These are phyloP conservation scores for Candida xiaguanensis DNA, from an alignment of 805 yeast genomes.

Conservation along the genomic window DNA sequence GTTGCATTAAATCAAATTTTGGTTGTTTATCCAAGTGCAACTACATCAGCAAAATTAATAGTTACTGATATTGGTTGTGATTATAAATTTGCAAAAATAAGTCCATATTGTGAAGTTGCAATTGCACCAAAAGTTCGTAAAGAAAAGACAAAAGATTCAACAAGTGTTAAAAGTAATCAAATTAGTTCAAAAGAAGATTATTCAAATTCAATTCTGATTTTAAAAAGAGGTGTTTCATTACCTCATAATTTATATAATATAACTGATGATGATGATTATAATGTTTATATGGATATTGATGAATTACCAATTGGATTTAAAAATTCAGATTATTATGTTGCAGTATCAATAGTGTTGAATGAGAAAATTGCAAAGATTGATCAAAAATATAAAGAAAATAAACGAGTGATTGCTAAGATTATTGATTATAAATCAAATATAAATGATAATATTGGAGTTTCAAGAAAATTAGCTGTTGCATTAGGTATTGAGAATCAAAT, in stretches of 20 bases:
- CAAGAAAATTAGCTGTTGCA: conserved; percentile 51
- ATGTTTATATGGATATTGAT: conserved; percentile 44
- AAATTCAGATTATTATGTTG: conserved; percentile 34
- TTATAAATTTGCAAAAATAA: conserved; percentile 47
- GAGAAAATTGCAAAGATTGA: conserved; percentile 6
- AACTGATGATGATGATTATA: conserved; percentile 26
- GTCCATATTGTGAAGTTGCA: conserved; percentile 64
- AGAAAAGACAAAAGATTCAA: conserved; percentile 21
- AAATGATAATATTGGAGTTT: conserved; percentile 44
- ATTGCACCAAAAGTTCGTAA: conserved; percentile 61
- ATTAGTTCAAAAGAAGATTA: conserved; percentile 18
- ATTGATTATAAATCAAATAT: conserved; percentile 31
- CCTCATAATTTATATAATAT: conserved; percentile 44
- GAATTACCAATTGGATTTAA: conserved; percentile 17
- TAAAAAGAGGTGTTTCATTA: conserved; percentile 52
- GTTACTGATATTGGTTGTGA: conserved; percentile 44
- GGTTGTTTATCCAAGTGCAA: conserved; percentile 62
- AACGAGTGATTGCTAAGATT: conserved; percentile 49
- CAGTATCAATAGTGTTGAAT: conserved; percentile 47
- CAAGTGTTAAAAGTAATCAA: conserved; percentile 1
- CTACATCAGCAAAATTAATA: conserved; percentile 58
- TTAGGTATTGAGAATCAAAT: conserved; percentile 46
- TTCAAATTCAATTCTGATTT: conserved; percentile 28
- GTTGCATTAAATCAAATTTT: conserved; percentile 57
- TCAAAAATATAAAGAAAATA: conserved; percentile 28